Percentiles rank a stretch among this genome's conserved stretches.
phyloP scores from a whole-genome alignment of 805 yeast genomes.

The Candida ovalis region DNA sequence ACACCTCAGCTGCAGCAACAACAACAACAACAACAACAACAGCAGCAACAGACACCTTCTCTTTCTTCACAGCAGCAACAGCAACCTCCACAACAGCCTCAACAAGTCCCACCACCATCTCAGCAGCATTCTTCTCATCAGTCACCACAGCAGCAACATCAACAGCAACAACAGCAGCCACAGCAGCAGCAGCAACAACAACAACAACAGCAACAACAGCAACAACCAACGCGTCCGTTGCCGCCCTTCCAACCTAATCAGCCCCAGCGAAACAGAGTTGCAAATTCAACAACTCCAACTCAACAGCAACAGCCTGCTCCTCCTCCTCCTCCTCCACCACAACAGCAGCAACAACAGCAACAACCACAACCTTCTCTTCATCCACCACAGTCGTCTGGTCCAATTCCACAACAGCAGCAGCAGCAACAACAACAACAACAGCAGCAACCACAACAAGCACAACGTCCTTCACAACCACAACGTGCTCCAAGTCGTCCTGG shows the following conservation, averaged over 20 bases:
- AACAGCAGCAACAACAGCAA: constrained; percentile 16
- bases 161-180: neutral
- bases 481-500: neutral
- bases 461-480: constrained; percentile 6
- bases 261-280: neutral
- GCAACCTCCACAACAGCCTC: constrained; percentile 5
- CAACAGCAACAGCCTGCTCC: constrained; percentile 15
- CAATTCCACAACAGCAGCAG: neutral
- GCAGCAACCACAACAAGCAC: constrained; percentile 14
- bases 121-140: constrained; percentile 3
- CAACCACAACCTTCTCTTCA: constrained; percentile 12
- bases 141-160: constrained; percentile 12
- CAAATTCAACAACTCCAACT: neutral
- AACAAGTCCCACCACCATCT: neutral
- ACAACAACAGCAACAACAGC: constrained; percentile 9
- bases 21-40: constrained; percentile 9
- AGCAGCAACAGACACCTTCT: constrained; percentile 11
- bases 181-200: constrained; percentile 9
- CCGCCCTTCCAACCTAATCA: constrained; percentile 3
- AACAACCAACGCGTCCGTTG: constrained; percentile 10
- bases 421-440: constrained; percentile 5
- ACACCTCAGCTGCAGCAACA: constrained; percentile 16
- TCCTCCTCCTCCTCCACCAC: constrained; percentile 6
- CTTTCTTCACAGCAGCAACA: neutral
- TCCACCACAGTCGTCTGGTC: neutral